These are phyloP conservation scores for Piper longum DNA, from an alignment of 164 flowering plant genomes.

Conservation along the genomic window DNA sequence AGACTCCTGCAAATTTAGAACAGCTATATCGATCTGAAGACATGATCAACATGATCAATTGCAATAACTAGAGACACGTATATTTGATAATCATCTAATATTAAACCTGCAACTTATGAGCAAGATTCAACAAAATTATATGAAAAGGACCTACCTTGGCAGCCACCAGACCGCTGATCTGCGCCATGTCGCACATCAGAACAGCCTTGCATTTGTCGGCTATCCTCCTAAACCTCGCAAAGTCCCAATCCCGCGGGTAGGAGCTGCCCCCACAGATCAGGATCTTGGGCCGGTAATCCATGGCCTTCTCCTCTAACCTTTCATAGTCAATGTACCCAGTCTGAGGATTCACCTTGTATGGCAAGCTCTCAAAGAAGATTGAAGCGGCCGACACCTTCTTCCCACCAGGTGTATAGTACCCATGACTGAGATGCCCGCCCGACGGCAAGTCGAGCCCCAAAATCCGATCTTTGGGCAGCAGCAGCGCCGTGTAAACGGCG, in stretches of 20 bases:
- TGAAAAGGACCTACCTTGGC: slow-evolving; percentile 34
- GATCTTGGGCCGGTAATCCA: slow-evolving; percentile 72
- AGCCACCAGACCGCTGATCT: slow-evolving; percentile 74
- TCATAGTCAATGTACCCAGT: slow-evolving; percentile 81
- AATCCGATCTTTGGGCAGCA: slow-evolving; percentile 64
- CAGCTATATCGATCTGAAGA: too few species aligned
- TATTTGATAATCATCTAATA: too few species aligned
- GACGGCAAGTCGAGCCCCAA: slow-evolving; percentile 91
- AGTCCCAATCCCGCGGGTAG: slow-evolving; percentile 81
- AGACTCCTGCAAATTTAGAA: slow-evolving; percentile 41
- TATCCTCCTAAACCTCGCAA: slow-evolving; percentile 60
- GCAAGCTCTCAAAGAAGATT: slow-evolving; percentile 70
- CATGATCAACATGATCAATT: too few species aligned
- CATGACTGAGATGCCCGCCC: slow-evolving; percentile 90
- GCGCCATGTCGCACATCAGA: slow-evolving; percentile 84
- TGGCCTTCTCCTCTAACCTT: slow-evolving; percentile 68
- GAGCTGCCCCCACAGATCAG: slow-evolving; percentile 84
- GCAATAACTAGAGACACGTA: too few species aligned
- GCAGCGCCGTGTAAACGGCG: slow-evolving; percentile 70
- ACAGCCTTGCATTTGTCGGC: slow-evolving; percentile 72
- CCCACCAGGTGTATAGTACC: slow-evolving; percentile 62
- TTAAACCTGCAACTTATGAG: background rate
- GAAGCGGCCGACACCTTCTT: slow-evolving; percentile 75
- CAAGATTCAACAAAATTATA: background rate
- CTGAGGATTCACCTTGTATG: slow-evolving; percentile 63